Percentiles rank a stretch among this genome's conserved stretches.
phyloP scores from a whole-genome alignment of 805 yeast genomes.

The Millerozyma miso region DNA sequence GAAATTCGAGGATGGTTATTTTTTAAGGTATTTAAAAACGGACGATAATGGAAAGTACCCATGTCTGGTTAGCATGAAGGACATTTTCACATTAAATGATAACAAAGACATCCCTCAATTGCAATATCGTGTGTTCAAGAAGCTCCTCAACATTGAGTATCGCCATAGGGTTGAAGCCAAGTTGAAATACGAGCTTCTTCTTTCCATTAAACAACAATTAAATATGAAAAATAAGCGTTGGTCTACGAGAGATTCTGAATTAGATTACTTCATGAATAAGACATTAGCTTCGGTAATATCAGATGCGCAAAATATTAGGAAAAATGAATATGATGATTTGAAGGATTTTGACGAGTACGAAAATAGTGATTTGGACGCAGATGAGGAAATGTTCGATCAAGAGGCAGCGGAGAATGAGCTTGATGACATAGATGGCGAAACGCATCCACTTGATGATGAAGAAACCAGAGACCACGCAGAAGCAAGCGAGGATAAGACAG shows the following conservation, averaged over 20 bases:
- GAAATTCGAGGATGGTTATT: conserved; percentile 17
- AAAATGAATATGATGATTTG: conserved; percentile 25
- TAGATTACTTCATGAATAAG: conserved; percentile 25
- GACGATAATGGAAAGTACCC: conserved; percentile 12
- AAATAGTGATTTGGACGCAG: conserved; percentile 16
- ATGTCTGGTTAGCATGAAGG: conserved; percentile 9
- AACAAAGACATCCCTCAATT: conserved; percentile 22
- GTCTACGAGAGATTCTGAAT: conserved; percentile 27
- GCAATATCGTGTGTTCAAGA: conserved; percentile 23
- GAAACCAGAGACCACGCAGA: conserved; percentile 10
- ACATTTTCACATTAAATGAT: conserved; percentile 27
- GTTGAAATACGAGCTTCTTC: conserved; percentile 33
- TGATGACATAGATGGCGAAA: conserved; percentile 7
- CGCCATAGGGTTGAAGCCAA: conserved; percentile 26
- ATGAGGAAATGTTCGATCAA: conserved; percentile 11
- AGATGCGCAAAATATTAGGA: conserved; percentile 25
- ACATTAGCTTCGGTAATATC: conserved; percentile 21
- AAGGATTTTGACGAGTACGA: conserved; percentile 17
- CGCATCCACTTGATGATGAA: conserved; percentile 5
- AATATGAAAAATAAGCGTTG: conserved; percentile 29
- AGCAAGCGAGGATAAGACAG: conserved; percentile 9
- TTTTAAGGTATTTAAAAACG: conserved; percentile 12
- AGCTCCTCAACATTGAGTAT: conserved; percentile 30
- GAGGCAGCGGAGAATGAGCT: background rate
- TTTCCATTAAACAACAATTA: conserved; percentile 27